A percentile compares a stretch with the other conserved stretches of the same genome.
These are phyloP conservation scores for Lichtheimia corymbifera DNA, from an alignment of 371 early-diverging fungal genomes.

Conservation along the genomic window DNA sequence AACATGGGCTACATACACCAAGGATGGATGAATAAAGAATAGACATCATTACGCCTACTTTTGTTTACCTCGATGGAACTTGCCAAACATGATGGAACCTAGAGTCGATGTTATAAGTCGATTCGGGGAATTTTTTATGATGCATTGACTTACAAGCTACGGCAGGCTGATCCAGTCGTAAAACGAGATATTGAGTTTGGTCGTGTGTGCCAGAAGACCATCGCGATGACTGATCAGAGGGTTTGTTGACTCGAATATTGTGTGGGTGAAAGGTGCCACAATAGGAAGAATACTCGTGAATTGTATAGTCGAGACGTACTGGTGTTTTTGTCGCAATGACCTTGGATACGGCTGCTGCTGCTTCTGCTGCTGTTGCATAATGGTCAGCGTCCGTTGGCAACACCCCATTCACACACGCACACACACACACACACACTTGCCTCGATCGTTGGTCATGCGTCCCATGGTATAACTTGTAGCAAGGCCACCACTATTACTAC, in stretches of 20 bases:
- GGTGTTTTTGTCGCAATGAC: constrained; percentile 7
- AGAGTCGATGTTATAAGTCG: neutral
- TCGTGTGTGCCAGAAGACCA: constrained; percentile 87
- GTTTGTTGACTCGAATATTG: constrained; percentile 75
- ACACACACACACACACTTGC: too few species aligned
- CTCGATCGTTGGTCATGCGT: too few species aligned
- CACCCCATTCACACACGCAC: too few species aligned
- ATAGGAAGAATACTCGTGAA: constrained; percentile 72
- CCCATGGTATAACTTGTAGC: too few species aligned
- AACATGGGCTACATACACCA: constrained; percentile 79
- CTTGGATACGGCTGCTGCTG: constrained; percentile 7
- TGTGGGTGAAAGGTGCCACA: constrained; percentile 78
- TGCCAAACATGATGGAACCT: constrained; percentile 93
- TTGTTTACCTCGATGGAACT: constrained; percentile 81
- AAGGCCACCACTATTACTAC: too few species aligned
- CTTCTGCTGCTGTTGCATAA: too few species aligned
- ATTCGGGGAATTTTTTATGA: constrained; percentile 10
- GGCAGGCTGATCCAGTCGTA: constrained; percentile 71
- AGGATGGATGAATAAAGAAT: constrained; percentile 20
- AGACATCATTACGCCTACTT: constrained; percentile 31
- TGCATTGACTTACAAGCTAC: constrained; percentile 64
- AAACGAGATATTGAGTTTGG: constrained; percentile 78
- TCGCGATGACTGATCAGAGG: constrained; percentile 77
- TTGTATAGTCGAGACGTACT: constrained; percentile 44
- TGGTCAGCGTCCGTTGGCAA: too few species aligned